phyloP scores from a whole-genome alignment of 2,329 filamentous ascomycete genomes.

The Pseudogymnoascus sp. region DNA sequence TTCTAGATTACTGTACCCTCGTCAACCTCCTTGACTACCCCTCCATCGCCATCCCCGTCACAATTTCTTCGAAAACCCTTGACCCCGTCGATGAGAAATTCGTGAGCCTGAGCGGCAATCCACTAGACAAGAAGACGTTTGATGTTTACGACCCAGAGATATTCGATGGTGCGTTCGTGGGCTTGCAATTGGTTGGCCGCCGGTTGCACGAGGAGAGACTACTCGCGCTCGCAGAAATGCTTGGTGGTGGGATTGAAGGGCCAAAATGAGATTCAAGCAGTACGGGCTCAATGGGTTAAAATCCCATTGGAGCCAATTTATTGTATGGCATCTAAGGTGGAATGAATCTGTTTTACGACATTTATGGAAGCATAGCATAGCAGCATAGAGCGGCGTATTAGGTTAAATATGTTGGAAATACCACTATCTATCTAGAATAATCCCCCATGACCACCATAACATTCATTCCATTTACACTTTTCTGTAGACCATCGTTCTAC shows the following conservation, averaged over 20 bases:
- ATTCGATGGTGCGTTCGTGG: constrained; percentile 18
- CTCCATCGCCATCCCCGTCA: constrained; percentile 45
- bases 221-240: neutral
- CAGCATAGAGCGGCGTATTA: neutral
- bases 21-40: constrained; percentile 51
- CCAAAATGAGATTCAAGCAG: neutral
- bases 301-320: neutral
- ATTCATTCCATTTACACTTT: neutral
- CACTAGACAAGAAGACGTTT: constrained; percentile 13
- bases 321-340: neutral
- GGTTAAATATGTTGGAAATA: neutral
- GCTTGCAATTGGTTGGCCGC: constrained; percentile 12
- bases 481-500: neutral
- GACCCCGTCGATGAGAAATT: constrained; percentile 14
- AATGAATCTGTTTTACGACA: neutral
- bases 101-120: constrained; percentile 7
- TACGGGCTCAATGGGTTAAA: neutral
- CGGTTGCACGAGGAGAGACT: constrained; percentile 14
- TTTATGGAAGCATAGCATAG: neutral
- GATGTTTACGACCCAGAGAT: constrained; percentile 23
- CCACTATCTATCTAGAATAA: constrained; percentile 1
- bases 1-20: constrained; percentile 27
- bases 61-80: constrained; percentile 18
- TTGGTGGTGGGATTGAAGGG: neutral
- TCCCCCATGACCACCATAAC: neutral